Conservation (phyloP, 2,329 filamentous ascomycete species). For the Colletotrichum sp. region DNA sequence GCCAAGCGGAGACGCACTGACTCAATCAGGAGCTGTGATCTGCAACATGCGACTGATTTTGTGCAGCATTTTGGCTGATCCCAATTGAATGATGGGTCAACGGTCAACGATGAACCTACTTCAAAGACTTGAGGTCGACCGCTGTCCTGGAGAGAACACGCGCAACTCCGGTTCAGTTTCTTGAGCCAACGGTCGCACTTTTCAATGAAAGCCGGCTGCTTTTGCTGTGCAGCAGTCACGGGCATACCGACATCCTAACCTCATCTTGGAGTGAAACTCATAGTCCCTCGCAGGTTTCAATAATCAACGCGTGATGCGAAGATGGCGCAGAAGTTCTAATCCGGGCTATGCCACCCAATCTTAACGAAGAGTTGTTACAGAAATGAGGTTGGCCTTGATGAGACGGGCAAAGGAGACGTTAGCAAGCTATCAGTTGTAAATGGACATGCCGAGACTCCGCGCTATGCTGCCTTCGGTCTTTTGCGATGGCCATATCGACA, state of each 20-base stretch:
- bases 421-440: accelerated
- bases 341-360: accelerated
- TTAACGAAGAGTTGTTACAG: neutral
- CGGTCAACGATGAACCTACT: neutral
- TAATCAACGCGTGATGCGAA: neutral
- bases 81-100: neutral
- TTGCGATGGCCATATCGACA: neutral
- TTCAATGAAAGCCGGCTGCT: neutral
- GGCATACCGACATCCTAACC: neutral
- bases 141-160: neutral
- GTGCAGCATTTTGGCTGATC: neutral
- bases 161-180: neutral
- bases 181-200: neutral
- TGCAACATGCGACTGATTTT: neutral
- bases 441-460: neutral
- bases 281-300: neutral
- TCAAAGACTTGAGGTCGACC: neutral
- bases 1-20: neutral
- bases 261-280: neutral
- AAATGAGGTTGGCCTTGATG: neutral
- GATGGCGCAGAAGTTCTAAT: neutral
- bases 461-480: neutral
- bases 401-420: neutral
- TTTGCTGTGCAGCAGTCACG: neutral
- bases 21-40: neutral